Base-by-base conservation (phyloP, 2,329 filamentous ascomycete species). In the Eutypa lata region DNA sequence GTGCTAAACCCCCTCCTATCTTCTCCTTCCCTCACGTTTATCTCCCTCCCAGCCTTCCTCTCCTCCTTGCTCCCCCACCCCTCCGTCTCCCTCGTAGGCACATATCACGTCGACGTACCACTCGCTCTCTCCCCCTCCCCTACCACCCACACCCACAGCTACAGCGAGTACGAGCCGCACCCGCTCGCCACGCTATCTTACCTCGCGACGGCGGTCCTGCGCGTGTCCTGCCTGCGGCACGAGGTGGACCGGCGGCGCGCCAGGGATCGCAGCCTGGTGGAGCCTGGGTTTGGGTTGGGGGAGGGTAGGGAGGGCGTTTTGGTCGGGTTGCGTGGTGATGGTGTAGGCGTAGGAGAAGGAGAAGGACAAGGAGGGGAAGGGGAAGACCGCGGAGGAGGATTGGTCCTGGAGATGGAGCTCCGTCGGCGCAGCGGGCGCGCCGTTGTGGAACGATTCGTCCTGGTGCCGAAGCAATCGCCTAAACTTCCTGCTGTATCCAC, bases 341-440 rank as follows among this genome's bases (percentile, higher is more conserved):
- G 21, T 33, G 60, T 61, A 50, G 53, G 31, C 16, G 54, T 54
- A 7, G 56, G n/a, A 58, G 10, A 74, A 38, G n/a, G 49, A 16
- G 24, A 8, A 14, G 33, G 47, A 42, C 37, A 43, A 28, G 54
- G 46, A 7, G 33, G 19, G 8, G 61, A 31, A 2, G 45, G 7
- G 1, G 37, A 47, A 2, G 49, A 75, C 13, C 31, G 31, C 14
- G 14, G 8, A 7, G 14, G 31, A 1, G 88, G 82, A 0, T 68
- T 93, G 1, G 89, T 96, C 1, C 69, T 97, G 7, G 86, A 90
- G 64, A 88, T 96, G 81, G 93, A 99, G 70, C 82, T 96, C 61
- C 81, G 94, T 11, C 79, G 93, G 51, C 88, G 91, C 62, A 93
- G 88, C 62, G 92, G 93, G 0, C 79, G 91, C 4, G 84, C 87